Percentiles rank a stretch among this genome's conserved stretches.
Evolutionary conservation across 179 eudicot species (phyloP).

Genomic region (Corrigiola litoralis): DNA sequence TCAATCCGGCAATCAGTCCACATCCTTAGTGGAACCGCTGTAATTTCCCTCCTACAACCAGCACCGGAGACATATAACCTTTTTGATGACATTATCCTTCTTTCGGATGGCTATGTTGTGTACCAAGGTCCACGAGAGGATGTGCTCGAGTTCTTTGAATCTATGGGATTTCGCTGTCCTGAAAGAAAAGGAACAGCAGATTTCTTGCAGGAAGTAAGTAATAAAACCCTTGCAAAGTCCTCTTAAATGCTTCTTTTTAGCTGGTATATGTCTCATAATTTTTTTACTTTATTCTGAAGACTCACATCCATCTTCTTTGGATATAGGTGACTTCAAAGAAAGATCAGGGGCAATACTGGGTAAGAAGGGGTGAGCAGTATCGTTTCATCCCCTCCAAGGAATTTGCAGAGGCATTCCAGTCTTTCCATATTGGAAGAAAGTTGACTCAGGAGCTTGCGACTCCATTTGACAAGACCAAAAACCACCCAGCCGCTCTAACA

Average conservation of each 20-base stretch:
- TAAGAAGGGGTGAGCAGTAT: slow-evolving; percentile 27
- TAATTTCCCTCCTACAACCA: slow-evolving; percentile 39
- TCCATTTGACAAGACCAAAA: slow-evolving; percentile 33
- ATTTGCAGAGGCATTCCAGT: slow-evolving; percentile 34
- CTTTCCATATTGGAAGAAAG: slow-evolving; percentile 38
- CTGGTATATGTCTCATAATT: neutral
- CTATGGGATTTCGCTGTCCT: slow-evolving; percentile 39
- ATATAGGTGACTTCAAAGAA: slow-evolving; percentile 44
- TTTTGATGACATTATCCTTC: slow-evolving; percentile 39
- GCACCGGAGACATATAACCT: slow-evolving; percentile 44
- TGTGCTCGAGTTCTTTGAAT: slow-evolving; percentile 36
- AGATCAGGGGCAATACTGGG: slow-evolving; percentile 43
- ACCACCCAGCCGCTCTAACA: slow-evolving; percentile 41
- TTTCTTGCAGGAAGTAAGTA: slow-evolving; percentile 39
- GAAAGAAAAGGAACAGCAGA: slow-evolving; percentile 39
- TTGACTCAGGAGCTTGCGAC: slow-evolving; percentile 25
- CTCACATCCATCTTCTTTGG: neutral
- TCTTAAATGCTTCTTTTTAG: neutral
- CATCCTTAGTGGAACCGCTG: slow-evolving; percentile 35
- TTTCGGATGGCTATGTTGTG: slow-evolving; percentile 35
- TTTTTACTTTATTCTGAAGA: neutral
- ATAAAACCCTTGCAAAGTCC: neutral
- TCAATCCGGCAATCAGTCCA: slow-evolving; percentile 39
- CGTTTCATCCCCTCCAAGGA: slow-evolving; percentile 33
- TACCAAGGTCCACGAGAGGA: slow-evolving; percentile 44